Base-by-base conservation (phyloP, 2,329 filamentous ascomycete genomes). In the Tolypocladium cylindrosporum region DNA sequence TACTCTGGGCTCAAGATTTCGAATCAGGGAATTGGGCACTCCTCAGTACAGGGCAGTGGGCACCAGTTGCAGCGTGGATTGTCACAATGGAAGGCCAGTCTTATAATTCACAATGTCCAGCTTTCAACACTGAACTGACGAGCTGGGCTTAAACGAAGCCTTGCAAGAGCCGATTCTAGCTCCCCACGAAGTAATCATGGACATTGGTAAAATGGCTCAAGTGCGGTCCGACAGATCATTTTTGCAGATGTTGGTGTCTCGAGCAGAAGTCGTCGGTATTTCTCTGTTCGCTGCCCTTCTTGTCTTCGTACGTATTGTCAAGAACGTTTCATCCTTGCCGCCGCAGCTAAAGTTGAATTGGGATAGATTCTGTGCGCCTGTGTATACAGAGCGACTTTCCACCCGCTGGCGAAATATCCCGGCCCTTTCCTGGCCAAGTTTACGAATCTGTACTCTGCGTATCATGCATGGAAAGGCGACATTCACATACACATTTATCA, bases 381-480 rank as follows among this genome's bases (percentile, higher is more conserved):
- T 13, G 27, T 55, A 21, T 59, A 65, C 54, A 58, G 45, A 14
- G 36, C 54, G 6, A 55, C 56, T 36, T 65, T 65, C 34, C 72
- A 75, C 56, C 73, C 70, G 7, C 62, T 70, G 2, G 65, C 69
- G 10, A 67, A 67, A 42, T 73, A 71, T 58, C 70, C 71, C 8
- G 72, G 72, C 0, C 73, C 73, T 0, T 66, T 69, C 14, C 56
- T 71, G 3, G 69, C 68, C 1, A 69, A 68, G 56, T 57, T 72
- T n/a, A 69, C 68, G 27, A 66, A 69, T 53, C 58, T 62, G 27
- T 66, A 70, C 59, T 58, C 62, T 19, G 65, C 67, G 5, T 72
- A 71, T 48, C 66, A 74, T 58, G 69, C 70, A 0, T 73, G 66
- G 64, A 70, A 65, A 54, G 70, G 69, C 0, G 70, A 74, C 40